Evolutionary conservation across 108 stramenopile genomes (phyloP).

Genomic region (Asterionellopsis glacialis): DNA sequence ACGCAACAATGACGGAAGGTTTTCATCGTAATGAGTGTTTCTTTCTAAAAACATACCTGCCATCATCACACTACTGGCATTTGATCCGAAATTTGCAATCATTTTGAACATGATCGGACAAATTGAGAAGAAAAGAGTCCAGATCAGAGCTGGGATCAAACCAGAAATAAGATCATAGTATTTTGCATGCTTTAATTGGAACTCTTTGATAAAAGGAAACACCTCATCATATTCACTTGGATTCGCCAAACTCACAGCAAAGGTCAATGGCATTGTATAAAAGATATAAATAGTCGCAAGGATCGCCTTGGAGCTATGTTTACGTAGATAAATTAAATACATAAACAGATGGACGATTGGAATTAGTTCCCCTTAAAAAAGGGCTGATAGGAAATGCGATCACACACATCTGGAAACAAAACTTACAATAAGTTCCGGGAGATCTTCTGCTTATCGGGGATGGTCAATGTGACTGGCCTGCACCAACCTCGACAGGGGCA

Average conservation of each 20-base stretch:
- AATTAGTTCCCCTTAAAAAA: neutral
- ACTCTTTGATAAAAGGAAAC: conserved; percentile 43
- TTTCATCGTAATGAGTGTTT: too few species aligned
- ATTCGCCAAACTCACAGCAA: conserved; percentile 30
- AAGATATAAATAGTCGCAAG: conserved; percentile 64
- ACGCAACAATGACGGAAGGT: conserved; percentile 29
- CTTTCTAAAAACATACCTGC: conserved; percentile 21
- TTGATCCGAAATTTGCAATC: conserved; percentile 81
- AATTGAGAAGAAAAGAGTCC: conserved; percentile 66
- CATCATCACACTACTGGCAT: conserved; percentile 60
- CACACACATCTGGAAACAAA: neutral
- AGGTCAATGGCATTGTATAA: conserved; percentile 75
- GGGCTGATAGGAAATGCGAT: neutral
- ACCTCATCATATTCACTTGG: conserved; percentile 33
- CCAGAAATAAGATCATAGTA: conserved; percentile 53
- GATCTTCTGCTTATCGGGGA: conserved; percentile 69
- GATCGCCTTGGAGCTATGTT: conserved; percentile 32
- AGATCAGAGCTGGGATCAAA: conserved; percentile 59
- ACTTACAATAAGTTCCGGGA: conserved; percentile 57
- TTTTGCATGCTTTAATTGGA: conserved; percentile 21
- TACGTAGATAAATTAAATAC: neutral
- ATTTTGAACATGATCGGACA: conserved; percentile 85
- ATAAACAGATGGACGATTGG: too few species aligned
- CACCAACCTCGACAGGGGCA: conserved; percentile 78
- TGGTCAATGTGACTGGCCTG: conserved; percentile 80